Conservation (phyloP, 257 asterid species). For the Forsythia viridissima region DNA sequence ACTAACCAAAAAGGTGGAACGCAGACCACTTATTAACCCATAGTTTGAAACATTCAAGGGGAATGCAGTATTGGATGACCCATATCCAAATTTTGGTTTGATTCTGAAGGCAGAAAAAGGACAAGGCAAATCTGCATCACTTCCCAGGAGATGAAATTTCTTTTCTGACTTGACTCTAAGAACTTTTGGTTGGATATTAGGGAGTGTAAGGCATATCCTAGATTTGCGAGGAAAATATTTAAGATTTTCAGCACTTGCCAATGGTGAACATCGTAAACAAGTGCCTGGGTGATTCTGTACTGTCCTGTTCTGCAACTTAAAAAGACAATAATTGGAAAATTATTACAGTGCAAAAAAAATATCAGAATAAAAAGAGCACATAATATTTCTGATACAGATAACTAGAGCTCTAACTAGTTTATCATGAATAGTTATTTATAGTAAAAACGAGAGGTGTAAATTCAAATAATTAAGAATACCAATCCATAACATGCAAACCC, state of each 20-base stretch:
- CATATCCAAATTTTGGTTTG: constrained; percentile 40
- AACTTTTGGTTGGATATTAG: constrained; percentile 27
- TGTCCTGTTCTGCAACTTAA: constrained; percentile 58
- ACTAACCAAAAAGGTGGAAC: constrained; percentile 33
- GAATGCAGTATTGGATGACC: constrained; percentile 32
- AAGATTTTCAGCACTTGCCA: constrained; percentile 33
- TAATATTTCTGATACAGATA: neutral
- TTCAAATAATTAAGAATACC: neutral
- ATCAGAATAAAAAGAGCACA: neutral
- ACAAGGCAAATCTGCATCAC: constrained; percentile 24
- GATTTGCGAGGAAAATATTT: constrained; percentile 34
- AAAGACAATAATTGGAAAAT: constrained; percentile 4
- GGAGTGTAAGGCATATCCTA: constrained; percentile 40
- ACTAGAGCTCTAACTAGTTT: neutral
- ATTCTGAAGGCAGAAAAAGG: constrained; percentile 39
- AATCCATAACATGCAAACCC: neutral
- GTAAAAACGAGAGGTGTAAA: neutral
- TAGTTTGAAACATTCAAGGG: constrained; percentile 31
- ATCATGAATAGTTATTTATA: neutral
- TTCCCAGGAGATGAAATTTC: constrained; percentile 32
- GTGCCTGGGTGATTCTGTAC: constrained; percentile 38
- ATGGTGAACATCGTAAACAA: constrained; percentile 42
- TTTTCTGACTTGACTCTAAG: constrained; percentile 36
- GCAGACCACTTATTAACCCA: constrained; percentile 33
- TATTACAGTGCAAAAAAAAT: neutral